Conservation (phyloP, 352 stramenopile species). For the Pythium scleroteichum region DNA sequence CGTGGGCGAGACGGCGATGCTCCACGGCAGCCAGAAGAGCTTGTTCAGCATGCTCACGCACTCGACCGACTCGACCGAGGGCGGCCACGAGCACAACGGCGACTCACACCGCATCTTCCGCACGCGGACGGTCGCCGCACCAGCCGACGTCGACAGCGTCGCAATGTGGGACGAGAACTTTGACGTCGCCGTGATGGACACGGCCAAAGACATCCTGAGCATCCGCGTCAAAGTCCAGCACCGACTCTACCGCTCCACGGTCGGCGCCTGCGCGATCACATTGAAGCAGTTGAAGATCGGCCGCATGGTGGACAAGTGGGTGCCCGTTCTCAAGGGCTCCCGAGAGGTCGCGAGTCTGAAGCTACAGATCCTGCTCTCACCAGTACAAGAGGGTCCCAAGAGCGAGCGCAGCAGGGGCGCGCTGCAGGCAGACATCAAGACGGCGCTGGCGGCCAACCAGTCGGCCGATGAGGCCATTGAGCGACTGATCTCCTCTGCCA, state of each 20-base stretch:
- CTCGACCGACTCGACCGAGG: conserved; percentile 1
- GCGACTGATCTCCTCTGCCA: conserved; percentile 36
- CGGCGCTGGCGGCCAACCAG: conserved; percentile 49
- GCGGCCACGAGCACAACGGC: conserved; percentile 1
- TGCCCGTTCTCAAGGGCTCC: conserved; percentile 27
- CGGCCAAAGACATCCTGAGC: conserved; percentile 26
- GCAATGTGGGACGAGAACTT: conserved; percentile 59
- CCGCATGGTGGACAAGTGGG: conserved; percentile 23
- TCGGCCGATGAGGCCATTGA: conserved; percentile 67
- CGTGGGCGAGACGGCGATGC: conserved; percentile 46
- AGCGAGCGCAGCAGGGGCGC: conserved; percentile 29
- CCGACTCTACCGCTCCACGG: conserved; percentile 16
- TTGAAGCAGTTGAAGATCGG: conserved; percentile 25
- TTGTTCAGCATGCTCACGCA: conserved; percentile 30
- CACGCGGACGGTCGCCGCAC: conserved; percentile 34
- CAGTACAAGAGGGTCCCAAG: conserved; percentile 3
- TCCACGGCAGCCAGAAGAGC: conserved; percentile 44
- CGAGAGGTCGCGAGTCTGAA: conserved; percentile 26
- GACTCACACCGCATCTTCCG: conserved; percentile 45
- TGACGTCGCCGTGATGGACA: conserved; percentile 39
- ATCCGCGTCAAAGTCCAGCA: conserved; percentile 32
- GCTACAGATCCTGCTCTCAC: conserved; percentile 28
- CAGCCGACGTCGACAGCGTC: conserved; percentile 2
- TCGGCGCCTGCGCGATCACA: conserved; percentile 25
- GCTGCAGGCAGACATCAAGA: conserved; percentile 41